Base-by-base conservation (phyloP, 1,139 yeast species). In the Blastobotrys proliferans region DNA sequence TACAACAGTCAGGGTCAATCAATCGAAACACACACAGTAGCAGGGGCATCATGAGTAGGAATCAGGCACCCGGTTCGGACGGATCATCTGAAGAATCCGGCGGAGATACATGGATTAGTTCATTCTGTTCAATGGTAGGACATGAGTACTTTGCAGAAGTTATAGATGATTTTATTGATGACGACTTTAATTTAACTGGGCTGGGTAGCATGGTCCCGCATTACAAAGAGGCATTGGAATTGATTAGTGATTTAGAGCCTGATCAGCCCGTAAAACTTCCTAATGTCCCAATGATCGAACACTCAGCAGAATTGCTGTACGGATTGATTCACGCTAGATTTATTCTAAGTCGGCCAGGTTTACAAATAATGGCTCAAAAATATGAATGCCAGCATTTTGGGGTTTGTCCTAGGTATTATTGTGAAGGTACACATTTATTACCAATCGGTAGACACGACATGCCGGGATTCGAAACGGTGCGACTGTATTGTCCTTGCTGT, bases 111-210 rank as follows among this genome's bases (percentile, higher is more conserved):
- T 92, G 98, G 98, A 84, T 92, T 53, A 78, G 85, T 50, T 86
- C 84, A 56, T 90, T 83, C 64, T 88, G 97, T 61, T 78, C 86
- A 35, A 73, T 82, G 52, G 86, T 84, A 57, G 96, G 95, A 19
- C 95, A 88, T 61, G 97, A 92, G 58, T 90, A 82, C 63, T 88
- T 88, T 64, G 95, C 92, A 29, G 94, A 92, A 50, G 96, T 92
- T 16, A 76, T 90, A 1, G 92, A 86, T 46, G 97, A 88, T 42
- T 92, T 88, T 62, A 87, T 92, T 51, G 97, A 90, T 57, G 99
- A 92, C 64, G 97, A 92, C 57, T 92, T 92, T 71, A 92, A 92
- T 60, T 72, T 92, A 55, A 90, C 97, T 1, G 97, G 97, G 2
- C 73, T 92, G 46, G 76, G 85, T 22, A 77, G 81, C 57, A 79